Evolutionary conservation across 306 rosid species (phyloP).

Genomic region (Coriaria nepalensis): DNA sequence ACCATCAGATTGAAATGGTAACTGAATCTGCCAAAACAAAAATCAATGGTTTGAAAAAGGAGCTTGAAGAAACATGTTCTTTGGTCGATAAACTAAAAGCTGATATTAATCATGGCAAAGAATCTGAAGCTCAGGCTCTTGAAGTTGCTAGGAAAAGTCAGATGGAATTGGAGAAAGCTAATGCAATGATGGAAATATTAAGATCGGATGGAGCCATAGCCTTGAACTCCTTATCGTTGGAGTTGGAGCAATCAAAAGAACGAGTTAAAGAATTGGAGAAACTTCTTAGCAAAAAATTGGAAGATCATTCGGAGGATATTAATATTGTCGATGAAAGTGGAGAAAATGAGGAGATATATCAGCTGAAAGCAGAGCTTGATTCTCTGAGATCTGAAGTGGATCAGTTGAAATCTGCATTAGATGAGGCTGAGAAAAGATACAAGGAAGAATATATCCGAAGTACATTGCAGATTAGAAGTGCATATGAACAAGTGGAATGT

Average conservation of each 20-base stretch:
- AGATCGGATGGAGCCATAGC: constrained; percentile 34
- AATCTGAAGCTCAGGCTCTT: constrained; percentile 46
- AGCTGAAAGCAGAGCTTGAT: constrained; percentile 47
- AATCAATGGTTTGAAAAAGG: constrained; percentile 46
- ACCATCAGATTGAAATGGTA: constrained; percentile 56
- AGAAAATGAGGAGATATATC: constrained; percentile 30
- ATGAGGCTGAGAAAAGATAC: constrained; percentile 54
- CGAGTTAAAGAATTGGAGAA: constrained; percentile 52
- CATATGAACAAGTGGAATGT: constrained; percentile 50
- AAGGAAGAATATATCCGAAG: constrained; percentile 77
- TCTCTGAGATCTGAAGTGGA: constrained; percentile 46
- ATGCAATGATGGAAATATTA: constrained; percentile 37
- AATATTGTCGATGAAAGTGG: constrained; percentile 17
- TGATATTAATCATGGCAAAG: constrained; percentile 46
- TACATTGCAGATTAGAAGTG: constrained; percentile 65
- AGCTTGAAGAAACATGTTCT: constrained; percentile 49
- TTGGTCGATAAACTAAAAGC: constrained; percentile 46
- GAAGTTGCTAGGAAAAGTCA: constrained; percentile 40
- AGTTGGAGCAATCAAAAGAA: constrained; percentile 61
- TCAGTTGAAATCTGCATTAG: constrained; percentile 51
- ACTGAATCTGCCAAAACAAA: constrained; percentile 48
- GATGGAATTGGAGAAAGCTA: constrained; percentile 49
- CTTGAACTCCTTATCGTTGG: constrained; percentile 26
- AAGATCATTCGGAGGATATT: constrained; percentile 17
- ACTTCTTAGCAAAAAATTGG: constrained; percentile 32